phyloP scores from a whole-genome alignment of 2,329 filamentous ascomycete species.

The Sporothrix euskadiensis region DNA sequence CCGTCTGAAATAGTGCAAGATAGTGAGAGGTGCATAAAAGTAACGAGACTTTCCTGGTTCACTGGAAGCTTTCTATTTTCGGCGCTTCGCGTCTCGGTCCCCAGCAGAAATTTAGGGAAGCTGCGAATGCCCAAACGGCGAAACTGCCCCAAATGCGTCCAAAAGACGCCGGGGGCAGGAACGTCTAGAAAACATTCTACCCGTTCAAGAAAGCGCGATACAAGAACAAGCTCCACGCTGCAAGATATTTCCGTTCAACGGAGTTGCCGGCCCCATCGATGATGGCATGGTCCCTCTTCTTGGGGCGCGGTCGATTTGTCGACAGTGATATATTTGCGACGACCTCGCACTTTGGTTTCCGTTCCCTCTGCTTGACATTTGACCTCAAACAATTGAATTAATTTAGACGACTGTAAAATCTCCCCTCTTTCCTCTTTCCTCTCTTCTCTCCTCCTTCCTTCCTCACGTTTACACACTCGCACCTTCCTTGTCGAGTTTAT shows the following conservation, averaged over 20 bases:
- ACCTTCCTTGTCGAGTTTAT: slow-evolving; percentile 21
- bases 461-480: neutral
- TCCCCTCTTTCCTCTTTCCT: too few relatives aligned
- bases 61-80: neutral
- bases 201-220: neutral
- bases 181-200: neutral
- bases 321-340: neutral
- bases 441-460: neutral
- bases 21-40: neutral
- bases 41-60: neutral
- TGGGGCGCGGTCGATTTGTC: neutral
- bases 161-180: neutral
- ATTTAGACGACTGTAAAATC: neutral
- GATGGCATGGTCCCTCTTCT: slow-evolving; percentile 6
- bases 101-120: neutral
- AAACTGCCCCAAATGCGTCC: neutral
- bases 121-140: slow-evolving; percentile 5
- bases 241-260: neutral
- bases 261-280: slow-evolving; percentile 19
- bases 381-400: neutral
- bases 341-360: neutral
- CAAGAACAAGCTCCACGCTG: slow-evolving; percentile 10
- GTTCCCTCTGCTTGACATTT: neutral
- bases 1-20: neutral
- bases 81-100: slow-evolving; percentile 15